Base-by-base conservation (phyloP, 805 yeast species). In the Suhomyces prunicola region DNA sequence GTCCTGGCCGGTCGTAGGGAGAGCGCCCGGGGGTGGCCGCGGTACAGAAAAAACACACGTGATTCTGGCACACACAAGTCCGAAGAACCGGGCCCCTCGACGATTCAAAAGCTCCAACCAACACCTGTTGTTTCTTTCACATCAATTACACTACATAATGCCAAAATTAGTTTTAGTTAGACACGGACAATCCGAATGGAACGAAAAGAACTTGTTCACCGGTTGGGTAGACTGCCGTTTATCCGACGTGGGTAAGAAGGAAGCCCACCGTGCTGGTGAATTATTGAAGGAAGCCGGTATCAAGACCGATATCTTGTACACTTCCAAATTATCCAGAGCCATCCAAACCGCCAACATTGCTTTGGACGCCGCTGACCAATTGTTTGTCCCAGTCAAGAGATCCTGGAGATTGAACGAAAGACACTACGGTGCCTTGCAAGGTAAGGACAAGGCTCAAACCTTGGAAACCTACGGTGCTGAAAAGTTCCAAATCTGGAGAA, bases 161-260 rank as follows among this genome's bases (percentile, higher is more conserved):
- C 46, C 19, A 42, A 90, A 88, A 77, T 82, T 92, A 76, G 85
- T 92, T 71, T 82, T 92, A 72, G 91, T 93, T 64, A 92, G 98
- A 83, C 98, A 92, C 92, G 98, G 98, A 68, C 97, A 93, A 83
- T 89, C 96, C 79, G 97, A 90, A 76, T 92, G 98, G 98, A 92
- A 92, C 78, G 96, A 90, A 77, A 90, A 90, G 82, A 93, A 92
- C 84, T 82, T 92, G 64, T 92, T 92, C 87, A 92, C 97, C 74
- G 98, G 98, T 70, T 92, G 98, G 98, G 97, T 93, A 59, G 98
- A 92, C 76, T 96, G 90, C 64, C 79, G 83, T 68, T 83, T 92
- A 72, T 85, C 93, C 51, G 91, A 81, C 57, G 76, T 82, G 64
- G 98, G 98, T 76, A 84, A 81, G 72, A 81, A 86, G 72, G 98